Percentiles rank a stretch among this genome's conserved stretches.
These are phyloP conservation scores for Pontederia crassipes DNA, from an alignment of 176 grass and related monocot species.

Conservation along the genomic window DNA sequence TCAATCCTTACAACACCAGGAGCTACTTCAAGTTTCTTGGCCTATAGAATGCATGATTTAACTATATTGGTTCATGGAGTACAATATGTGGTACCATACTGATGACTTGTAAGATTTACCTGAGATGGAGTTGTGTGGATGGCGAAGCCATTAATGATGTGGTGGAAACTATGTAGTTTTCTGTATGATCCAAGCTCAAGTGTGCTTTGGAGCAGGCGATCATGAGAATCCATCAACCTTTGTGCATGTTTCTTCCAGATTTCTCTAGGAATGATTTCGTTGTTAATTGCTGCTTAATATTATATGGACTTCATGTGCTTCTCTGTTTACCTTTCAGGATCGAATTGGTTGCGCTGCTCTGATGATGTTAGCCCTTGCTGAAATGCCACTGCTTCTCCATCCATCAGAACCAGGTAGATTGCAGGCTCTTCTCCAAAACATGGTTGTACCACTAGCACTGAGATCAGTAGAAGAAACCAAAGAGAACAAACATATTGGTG, in stretches of 20 bases:
- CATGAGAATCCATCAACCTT: constrained; percentile 23
- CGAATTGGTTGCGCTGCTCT: neutral
- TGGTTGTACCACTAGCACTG: too few relatives aligned
- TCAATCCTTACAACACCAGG: constrained; percentile 33
- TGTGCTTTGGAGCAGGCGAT: constrained; percentile 29
- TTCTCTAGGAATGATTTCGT: constrained; percentile 6
- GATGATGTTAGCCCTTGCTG: constrained; percentile 12
- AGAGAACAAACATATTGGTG: too few relatives aligned
- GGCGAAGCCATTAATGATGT: constrained; percentile 55
- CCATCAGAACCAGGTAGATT: constrained; percentile 29
- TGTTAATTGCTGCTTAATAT: neutral
- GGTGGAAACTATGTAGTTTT: constrained; percentile 59
- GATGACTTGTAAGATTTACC: constrained; percentile 1
- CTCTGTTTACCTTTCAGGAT: constrained; percentile 17
- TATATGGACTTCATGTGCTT: neutral
- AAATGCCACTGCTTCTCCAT: constrained; percentile 29
- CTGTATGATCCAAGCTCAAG: constrained; percentile 18
- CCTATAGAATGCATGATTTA: neutral
- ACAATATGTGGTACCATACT: neutral
- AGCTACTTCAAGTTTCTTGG: constrained; percentile 21
- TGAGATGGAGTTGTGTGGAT: constrained; percentile 32
- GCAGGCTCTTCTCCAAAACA: neutral
- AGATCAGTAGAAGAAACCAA: too few relatives aligned
- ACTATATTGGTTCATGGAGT: neutral
- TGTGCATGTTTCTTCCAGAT: constrained; percentile 15